Conservation (phyloP, 805 yeast genomes). For the Suhomyces sp. region DNA sequence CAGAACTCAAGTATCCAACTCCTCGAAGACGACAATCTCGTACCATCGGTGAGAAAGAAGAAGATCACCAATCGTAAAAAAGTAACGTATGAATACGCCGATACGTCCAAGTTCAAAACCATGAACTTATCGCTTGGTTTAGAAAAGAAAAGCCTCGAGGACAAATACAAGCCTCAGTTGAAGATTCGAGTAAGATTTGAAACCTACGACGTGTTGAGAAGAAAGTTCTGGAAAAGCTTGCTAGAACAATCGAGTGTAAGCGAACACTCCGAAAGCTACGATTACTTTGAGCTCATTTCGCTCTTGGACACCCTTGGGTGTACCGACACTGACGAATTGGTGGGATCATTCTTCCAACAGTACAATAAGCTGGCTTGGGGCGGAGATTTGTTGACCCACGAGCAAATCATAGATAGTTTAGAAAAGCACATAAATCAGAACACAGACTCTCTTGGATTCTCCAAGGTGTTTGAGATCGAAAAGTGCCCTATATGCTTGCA, state of each 20-base stretch:
- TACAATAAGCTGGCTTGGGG: slow-evolving; percentile 49
- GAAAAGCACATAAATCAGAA: slow-evolving; percentile 36
- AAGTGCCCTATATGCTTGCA: slow-evolving; percentile 80
- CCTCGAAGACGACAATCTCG: slow-evolving; percentile 29
- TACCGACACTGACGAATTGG: slow-evolving; percentile 49
- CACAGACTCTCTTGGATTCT: slow-evolving; percentile 12
- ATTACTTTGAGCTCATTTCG: slow-evolving; percentile 58
- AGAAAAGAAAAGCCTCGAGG: slow-evolving; percentile 30
- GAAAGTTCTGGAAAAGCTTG: slow-evolving; percentile 66
- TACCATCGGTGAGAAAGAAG: slow-evolving; percentile 26
- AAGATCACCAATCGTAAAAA: slow-evolving; percentile 28
- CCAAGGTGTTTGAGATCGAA: slow-evolving; percentile 55
- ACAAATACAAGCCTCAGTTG: slow-evolving; percentile 50
- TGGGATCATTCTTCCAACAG: slow-evolving; percentile 49
- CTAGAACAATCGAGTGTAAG: slow-evolving; percentile 51
- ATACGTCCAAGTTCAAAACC: slow-evolving; percentile 42
- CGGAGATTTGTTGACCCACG: slow-evolving; percentile 46
- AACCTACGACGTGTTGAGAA: slow-evolving; percentile 61
- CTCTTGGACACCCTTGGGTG: slow-evolving; percentile 65
- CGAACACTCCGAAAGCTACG: slow-evolving; percentile 36
- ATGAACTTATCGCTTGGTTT: slow-evolving; percentile 34
- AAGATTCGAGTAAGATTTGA: slow-evolving; percentile 61
- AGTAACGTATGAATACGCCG: slow-evolving; percentile 27
- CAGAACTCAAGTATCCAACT: slow-evolving; percentile 18
- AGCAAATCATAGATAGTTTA: slow-evolving; percentile 46